phyloP scores from a whole-genome alignment of 306 rosid genomes.

The Pyrus pyrifolia region DNA sequence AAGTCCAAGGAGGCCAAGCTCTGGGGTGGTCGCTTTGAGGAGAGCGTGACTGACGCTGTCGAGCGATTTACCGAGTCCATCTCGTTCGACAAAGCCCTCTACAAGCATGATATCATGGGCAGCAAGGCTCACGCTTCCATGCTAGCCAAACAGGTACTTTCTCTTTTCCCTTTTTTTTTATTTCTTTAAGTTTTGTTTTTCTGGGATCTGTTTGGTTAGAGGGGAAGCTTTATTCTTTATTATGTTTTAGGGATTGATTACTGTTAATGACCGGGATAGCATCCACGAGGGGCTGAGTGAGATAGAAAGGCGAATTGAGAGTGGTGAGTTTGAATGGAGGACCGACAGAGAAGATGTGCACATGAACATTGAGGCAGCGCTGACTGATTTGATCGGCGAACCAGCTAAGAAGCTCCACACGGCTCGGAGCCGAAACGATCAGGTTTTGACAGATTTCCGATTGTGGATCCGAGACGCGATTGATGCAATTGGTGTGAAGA shows the following conservation, averaged over 20 bases:
- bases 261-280: conserved; percentile 48
- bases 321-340: conserved; percentile 82
- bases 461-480: conserved; percentile 90
- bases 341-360: conserved; percentile 85
- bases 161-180: neutral
- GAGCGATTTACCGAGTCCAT: conserved; percentile 95
- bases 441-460: conserved; percentile 66
- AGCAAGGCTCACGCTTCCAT: conserved; percentile 88
- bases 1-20: conserved; percentile 77
- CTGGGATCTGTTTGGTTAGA: neutral
- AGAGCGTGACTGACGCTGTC: conserved; percentile 74
- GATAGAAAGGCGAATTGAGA: conserved; percentile 64
- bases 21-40: conserved; percentile 98
- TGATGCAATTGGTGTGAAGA: conserved; percentile 45
- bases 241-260: conserved; percentile 60
- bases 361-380: conserved; percentile 95
- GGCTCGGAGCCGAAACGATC: conserved; percentile 89
- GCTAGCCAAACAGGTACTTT: conserved; percentile 77
- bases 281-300: conserved; percentile 61
- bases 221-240: neutral
- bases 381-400: conserved; percentile 83
- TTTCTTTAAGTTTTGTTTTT: neutral
- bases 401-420: conserved; percentile 97
- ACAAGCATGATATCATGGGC: conserved; percentile 83
- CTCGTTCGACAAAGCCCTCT: conserved; percentile 71